Conservation (phyloP, 2,329 filamentous ascomycete genomes). For the Fragosphaeria purpurea region DNA sequence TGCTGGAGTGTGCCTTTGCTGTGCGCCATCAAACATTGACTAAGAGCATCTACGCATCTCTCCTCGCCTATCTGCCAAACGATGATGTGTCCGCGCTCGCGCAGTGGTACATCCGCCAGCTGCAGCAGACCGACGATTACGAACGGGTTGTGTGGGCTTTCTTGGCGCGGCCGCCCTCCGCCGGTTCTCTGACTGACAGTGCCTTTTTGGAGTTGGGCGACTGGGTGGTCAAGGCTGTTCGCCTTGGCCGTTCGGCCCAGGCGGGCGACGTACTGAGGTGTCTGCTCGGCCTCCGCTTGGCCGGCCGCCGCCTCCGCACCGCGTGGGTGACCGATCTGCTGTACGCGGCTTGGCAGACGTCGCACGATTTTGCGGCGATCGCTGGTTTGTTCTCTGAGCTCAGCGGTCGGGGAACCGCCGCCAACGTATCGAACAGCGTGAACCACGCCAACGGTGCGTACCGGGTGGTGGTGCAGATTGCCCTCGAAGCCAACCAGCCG, state of each 20-base stretch:
- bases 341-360: slow-evolving; percentile 23
- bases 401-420: not conserved
- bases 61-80: slow-evolving; percentile 13
- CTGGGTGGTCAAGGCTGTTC: slow-evolving; percentile 23
- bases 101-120: slow-evolving; percentile 21
- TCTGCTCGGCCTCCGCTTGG: slow-evolving; percentile 17
- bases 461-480: slow-evolving; percentile 30
- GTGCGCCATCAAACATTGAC: slow-evolving; percentile 13
- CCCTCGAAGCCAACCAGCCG: slow-evolving; percentile 24
- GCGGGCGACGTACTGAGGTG: slow-evolving; percentile 20
- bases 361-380: slow-evolving; percentile 17
- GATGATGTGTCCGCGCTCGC: slow-evolving; percentile 17
- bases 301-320: slow-evolving; percentile 17
- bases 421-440: slow-evolving; percentile 17
- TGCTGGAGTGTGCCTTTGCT: slow-evolving; percentile 22
- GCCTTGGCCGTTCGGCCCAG: slow-evolving; percentile 18
- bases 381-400: slow-evolving; percentile 19
- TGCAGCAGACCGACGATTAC: slow-evolving; percentile 16
- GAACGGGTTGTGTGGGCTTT: slow-evolving; percentile 25
- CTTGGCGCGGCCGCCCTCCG: slow-evolving; percentile 19
- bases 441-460: slow-evolving; percentile 23
- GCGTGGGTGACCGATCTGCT: slow-evolving; percentile 28
- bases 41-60: slow-evolving; percentile 23
- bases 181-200: slow-evolving; percentile 3
- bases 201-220: slow-evolving; percentile 20